Conservation (phyloP, 371 early-diverging fungal genomes). For the Fennellomyces sp. region DNA sequence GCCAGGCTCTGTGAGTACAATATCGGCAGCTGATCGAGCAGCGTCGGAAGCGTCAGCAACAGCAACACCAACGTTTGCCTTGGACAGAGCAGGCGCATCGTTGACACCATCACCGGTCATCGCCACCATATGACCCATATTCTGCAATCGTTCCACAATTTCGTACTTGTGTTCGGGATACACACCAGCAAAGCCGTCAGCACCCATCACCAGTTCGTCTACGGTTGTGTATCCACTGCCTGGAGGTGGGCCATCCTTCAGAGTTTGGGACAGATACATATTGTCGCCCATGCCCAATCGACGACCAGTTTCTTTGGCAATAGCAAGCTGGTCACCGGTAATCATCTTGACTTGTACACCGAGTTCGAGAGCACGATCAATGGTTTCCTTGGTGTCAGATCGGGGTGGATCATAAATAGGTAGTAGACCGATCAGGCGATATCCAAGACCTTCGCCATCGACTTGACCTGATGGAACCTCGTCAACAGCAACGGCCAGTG, state of each 20-base stretch:
- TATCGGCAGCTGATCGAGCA: constrained; percentile 78
- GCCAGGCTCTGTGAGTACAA: constrained; percentile 79
- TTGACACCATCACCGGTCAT: constrained; percentile 98
- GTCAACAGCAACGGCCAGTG: constrained; percentile 78
- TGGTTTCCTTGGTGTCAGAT: constrained; percentile 81
- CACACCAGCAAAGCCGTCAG: constrained; percentile 90
- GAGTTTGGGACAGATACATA: constrained; percentile 76
- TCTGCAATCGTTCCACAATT: constrained; percentile 90
- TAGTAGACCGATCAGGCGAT: constrained; percentile 66
- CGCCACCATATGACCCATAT: constrained; percentile 77
- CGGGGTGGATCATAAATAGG: constrained; percentile 92
- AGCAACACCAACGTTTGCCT: constrained; percentile 83
- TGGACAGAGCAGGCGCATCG: constrained; percentile 93
- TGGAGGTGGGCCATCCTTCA: constrained; percentile 72
- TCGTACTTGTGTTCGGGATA: constrained; percentile 94
- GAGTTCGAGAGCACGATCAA: constrained; percentile 80
- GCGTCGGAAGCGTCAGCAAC: constrained; percentile 83
- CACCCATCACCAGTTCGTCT: constrained; percentile 79
- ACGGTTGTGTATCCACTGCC: constrained; percentile 73
- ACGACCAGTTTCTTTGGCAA: constrained; percentile 87
- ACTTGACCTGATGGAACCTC: constrained; percentile 52
- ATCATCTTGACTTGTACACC: constrained; percentile 96
- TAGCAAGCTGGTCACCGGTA: constrained; percentile 93
- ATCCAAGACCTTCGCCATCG: constrained; percentile 51
- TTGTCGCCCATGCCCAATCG: constrained; percentile 74